These are phyloP conservation scores for Dispira simplex DNA, from an alignment of 192 early-diverging fungal species.

Conservation along the genomic window DNA sequence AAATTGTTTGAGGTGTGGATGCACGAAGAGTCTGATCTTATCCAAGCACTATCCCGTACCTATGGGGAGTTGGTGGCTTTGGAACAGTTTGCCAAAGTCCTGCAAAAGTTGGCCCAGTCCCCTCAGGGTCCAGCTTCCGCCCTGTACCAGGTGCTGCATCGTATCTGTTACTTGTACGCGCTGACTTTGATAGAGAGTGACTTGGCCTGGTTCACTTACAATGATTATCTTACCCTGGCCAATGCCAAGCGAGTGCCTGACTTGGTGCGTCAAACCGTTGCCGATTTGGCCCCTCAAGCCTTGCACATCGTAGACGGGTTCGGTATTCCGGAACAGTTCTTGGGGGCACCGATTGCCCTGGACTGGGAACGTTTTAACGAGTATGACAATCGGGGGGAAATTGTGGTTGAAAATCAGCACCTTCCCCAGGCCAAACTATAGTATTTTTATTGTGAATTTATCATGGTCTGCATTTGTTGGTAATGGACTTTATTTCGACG, in stretches of 20 bases:
- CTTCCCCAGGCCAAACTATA: too few relatives aligned
- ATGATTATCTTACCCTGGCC: conserved; percentile 29
- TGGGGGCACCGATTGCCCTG: conserved; percentile 55
- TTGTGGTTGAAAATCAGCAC: background rate
- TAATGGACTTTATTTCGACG: too few relatives aligned
- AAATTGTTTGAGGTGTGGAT: conserved; percentile 61
- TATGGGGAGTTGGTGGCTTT: conserved; percentile 47
- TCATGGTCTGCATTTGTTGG: too few relatives aligned
- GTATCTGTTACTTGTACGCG: conserved; percentile 32
- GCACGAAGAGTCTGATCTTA: conserved; percentile 49
- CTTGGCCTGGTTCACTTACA: conserved; percentile 38
- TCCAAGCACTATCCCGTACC: conserved; percentile 47
- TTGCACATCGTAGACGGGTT: conserved; percentile 36
- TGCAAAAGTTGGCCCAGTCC: conserved; percentile 9
- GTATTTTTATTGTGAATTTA: too few relatives aligned
- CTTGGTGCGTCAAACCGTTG: conserved; percentile 19
- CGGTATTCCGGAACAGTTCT: conserved; percentile 36
- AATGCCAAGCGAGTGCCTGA: conserved; percentile 26
- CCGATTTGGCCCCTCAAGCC: conserved; percentile 26
- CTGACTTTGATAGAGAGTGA: conserved; percentile 29
- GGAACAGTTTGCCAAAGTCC: conserved; percentile 33
- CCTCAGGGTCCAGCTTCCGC: conserved; percentile 13
- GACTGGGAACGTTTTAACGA: conserved; percentile 52
- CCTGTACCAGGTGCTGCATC: conserved; percentile 19
- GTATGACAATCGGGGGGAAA: conserved; percentile 45